These are phyloP conservation scores for Alternaria gansuensis DNA, from an alignment of 2,329 filamentous ascomycete genomes.

Conservation along the genomic window DNA sequence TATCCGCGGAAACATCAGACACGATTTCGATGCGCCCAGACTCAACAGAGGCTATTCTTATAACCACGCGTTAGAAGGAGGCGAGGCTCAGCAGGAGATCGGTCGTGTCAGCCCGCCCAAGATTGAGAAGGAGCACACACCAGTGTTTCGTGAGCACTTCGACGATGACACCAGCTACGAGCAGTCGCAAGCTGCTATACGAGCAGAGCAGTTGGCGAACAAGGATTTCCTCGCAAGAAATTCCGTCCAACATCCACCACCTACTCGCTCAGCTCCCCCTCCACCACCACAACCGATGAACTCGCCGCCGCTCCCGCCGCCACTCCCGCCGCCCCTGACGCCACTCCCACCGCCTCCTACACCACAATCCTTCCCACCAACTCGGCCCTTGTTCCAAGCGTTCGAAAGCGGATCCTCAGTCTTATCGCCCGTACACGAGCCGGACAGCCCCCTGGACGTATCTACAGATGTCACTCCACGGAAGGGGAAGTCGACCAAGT, in stretches of 20 bases:
- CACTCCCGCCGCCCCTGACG: constrained; percentile 13
- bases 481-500: constrained; percentile 49
- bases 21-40: constrained; percentile 71
- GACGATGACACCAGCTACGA: constrained; percentile 60
- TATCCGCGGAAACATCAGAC: constrained; percentile 69
- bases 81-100: constrained; percentile 29
- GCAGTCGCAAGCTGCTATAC: constrained; percentile 54
- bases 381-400: constrained; percentile 31
- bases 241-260: constrained; percentile 46
- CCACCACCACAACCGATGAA: constrained; percentile 30
- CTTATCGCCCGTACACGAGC: constrained; percentile 49
- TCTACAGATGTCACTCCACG: constrained; percentile 41
- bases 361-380: constrained; percentile 17
- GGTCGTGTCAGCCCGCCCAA: constrained; percentile 48
- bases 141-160: constrained; percentile 69
- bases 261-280: constrained; percentile 30
- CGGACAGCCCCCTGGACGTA: constrained; percentile 37
- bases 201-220: constrained; percentile 60
- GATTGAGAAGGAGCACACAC: constrained; percentile 60
- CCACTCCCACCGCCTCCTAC: constrained; percentile 21
- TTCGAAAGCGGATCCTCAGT: constrained; percentile 37
- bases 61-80: constrained; percentile 41
- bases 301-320: constrained; percentile 21
- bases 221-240: constrained; percentile 59
- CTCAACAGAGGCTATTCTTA: constrained; percentile 56